These are phyloP conservation scores for Didymella pomorum DNA, from an alignment of 2,329 filamentous ascomycete species.

Conservation along the genomic window DNA sequence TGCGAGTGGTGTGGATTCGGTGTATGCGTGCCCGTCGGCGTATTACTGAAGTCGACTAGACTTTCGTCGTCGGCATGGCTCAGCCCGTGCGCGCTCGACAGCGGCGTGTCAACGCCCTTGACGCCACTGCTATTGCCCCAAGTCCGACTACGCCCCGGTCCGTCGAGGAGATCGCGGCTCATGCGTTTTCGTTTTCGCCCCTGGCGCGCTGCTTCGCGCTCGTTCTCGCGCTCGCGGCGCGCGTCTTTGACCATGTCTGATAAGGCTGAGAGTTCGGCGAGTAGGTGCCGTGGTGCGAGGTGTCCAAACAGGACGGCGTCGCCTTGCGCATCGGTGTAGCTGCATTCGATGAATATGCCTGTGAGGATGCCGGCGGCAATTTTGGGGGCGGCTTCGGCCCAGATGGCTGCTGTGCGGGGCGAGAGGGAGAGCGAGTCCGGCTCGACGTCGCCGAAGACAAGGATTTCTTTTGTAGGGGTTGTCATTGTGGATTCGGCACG, in stretches of 20 bases:
- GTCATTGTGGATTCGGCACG: constrained; percentile 66
- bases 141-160: constrained; percentile 21
- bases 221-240: constrained; percentile 45
- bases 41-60: constrained; percentile 27
- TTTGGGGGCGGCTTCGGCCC: constrained; percentile 88
- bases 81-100: constrained; percentile 11
- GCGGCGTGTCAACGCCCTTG: constrained; percentile 26
- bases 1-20: constrained; percentile 16
- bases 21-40: constrained; percentile 33
- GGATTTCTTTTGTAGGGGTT: constrained; percentile 67
- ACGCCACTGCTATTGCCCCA: constrained; percentile 15
- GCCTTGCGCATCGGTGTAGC: constrained; percentile 81
- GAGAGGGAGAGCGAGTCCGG: constrained; percentile 84
- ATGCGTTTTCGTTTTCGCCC: constrained; percentile 72
- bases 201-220: constrained; percentile 48
- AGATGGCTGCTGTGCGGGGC: constrained; percentile 82
- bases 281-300: constrained; percentile 81
- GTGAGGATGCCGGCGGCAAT: constrained; percentile 74
- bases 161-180: constrained; percentile 46
- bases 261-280: constrained; percentile 77
- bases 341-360: constrained; percentile 95
- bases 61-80: constrained; percentile 37
- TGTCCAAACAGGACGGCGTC: constrained; percentile 87
- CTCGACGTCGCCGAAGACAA: constrained; percentile 96
- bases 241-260: constrained; percentile 73